Base-by-base conservation (phyloP, 192 early-diverging fungal genomes). In the Backusella luteola region DNA sequence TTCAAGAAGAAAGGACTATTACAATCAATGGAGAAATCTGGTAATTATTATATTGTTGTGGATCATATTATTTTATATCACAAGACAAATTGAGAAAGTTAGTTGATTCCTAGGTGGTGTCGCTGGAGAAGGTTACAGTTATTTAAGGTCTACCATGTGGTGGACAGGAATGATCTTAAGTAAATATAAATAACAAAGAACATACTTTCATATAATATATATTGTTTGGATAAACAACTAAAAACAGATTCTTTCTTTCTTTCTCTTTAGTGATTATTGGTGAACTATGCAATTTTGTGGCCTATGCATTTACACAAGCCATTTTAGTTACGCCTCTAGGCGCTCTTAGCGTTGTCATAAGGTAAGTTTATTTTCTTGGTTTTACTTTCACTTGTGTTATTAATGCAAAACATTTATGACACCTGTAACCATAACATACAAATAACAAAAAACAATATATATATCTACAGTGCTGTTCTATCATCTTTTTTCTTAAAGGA, bases 251-350 rank as follows among this genome's bases (percentile, higher is more conserved):
- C 32, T 32, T n/a, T 0, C 3, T 21, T 71, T 3, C 21, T 53
- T 36, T 79, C 69, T 67, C 21, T n/a, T 41, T 74, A 96, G 94
- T 99, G 97, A 92, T 94, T 26, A 76, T 97, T 41, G 97, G 97
- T 39, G 97, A 99, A 84, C 82, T 94, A 49, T 94, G 94, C 69
- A 99, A 99, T 87, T 98, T 99, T 86, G 86, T 94, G 6, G 97
- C 97, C n/a, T 99, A 99, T 79, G 92, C 95, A 34, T 99, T 95
- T 87, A 94, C 95, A 36, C 96, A 95, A 1, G 97, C 97, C n/a
- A 94, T 99, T 53, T 80, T 99, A 39, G 95, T 99, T 11, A 99
- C 97, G 5, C 97, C 97, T 39, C 83, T 99, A 49, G 97, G 97
- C 32, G 96, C 96, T 15, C 86, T 95, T 15, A 95, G 93, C 83